A percentile compares a stretch with the other conserved stretches of the same genome.
Evolutionary conservation across 768 basidiomycete species (phyloP).

Genomic region (Lentinus brumalis): DNA sequence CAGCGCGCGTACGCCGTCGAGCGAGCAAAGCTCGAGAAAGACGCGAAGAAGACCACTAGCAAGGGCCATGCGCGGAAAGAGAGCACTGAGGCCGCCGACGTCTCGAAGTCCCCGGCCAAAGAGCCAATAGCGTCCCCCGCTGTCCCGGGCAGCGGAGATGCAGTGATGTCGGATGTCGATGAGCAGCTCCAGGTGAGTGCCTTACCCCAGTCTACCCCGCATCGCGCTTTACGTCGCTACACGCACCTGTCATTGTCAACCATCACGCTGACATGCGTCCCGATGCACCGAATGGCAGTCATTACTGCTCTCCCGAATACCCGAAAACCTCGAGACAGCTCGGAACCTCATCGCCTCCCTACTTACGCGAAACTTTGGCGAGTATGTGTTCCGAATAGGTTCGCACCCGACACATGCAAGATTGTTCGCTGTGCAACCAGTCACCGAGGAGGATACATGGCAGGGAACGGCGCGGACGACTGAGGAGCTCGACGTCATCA

Average conservation of each 20-base stretch:
- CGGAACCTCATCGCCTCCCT: slow-evolving; percentile 66
- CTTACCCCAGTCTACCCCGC: background rate
- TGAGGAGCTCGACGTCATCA: slow-evolving; percentile 54
- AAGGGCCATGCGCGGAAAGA: slow-evolving; percentile 29
- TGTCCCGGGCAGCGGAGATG: slow-evolving; percentile 3
- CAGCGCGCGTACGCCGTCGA: slow-evolving; percentile 50
- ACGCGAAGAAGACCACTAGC: slow-evolving; percentile 43
- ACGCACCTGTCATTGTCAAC: background rate
- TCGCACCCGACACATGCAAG: slow-evolving; percentile 57
- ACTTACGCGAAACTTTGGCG: slow-evolving; percentile 68
- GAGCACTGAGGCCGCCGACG: slow-evolving; percentile 7
- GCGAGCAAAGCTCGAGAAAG: slow-evolving; percentile 26
- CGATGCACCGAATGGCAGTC: slow-evolving; percentile 33
- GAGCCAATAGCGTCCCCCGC: slow-evolving; percentile 14
- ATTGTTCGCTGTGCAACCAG: slow-evolving; percentile 55
- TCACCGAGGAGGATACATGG: slow-evolving; percentile 54
- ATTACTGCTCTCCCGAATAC: slow-evolving; percentile 45
- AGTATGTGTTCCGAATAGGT: slow-evolving; percentile 77
- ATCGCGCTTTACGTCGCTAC: background rate
- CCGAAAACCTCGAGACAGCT: slow-evolving; percentile 51
- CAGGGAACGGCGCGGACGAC: slow-evolving; percentile 50
- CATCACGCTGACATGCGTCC: background rate
- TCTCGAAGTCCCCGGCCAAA: slow-evolving; percentile 7
- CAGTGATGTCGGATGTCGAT: slow-evolving; percentile 44
- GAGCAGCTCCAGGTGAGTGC: slow-evolving; percentile 54